Evolutionary conservation across 2,329 filamentous ascomycete species (phyloP).

Genomic region (Alternaria dauci): DNA sequence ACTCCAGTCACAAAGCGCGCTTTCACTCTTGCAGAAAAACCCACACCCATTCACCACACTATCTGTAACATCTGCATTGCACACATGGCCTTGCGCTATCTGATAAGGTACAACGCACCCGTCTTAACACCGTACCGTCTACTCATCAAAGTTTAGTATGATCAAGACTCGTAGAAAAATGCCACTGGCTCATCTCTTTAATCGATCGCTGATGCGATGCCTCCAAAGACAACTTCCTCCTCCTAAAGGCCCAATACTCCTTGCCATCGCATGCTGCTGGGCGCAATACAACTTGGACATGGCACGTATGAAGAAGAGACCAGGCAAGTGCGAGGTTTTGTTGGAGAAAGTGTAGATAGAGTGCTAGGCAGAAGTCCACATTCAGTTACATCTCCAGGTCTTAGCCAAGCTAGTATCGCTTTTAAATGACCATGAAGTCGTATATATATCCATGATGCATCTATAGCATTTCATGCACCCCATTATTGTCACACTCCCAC

Average conservation of each 20-base stretch:
- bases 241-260: background rate
- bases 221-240: background rate
- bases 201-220: background rate
- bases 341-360: background rate
- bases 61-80: background rate
- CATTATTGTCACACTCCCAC: background rate
- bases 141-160: background rate
- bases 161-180: background rate
- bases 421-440: background rate
- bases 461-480: background rate
- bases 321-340: background rate
- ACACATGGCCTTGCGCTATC: background rate
- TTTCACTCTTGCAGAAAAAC: background rate
- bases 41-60: background rate
- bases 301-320: background rate
- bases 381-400: background rate
- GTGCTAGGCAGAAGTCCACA: background rate
- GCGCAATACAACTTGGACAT: background rate
- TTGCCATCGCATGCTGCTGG: background rate
- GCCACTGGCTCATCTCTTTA: background rate
- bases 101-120: background rate
- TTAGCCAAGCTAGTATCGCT: background rate
- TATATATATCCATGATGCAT: background rate
- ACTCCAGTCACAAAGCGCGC: background rate
- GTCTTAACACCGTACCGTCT: background rate